phyloP scores from a whole-genome alignment of 352 stramenopile genomes.

The Phytophthora brassicae region DNA sequence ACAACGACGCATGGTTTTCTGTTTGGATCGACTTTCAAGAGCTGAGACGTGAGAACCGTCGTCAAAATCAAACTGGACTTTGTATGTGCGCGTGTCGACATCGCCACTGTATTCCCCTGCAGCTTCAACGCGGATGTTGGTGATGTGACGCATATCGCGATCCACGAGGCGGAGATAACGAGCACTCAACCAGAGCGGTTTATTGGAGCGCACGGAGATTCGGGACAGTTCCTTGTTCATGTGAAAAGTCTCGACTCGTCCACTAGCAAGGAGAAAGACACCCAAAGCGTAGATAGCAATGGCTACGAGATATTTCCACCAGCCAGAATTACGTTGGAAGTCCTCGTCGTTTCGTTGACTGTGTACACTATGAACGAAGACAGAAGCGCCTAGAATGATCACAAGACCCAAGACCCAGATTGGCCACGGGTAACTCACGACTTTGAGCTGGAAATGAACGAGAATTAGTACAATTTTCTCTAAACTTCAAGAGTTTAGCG shows the following conservation, averaged over 20 bases:
- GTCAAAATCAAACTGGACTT: slow-evolving; percentile 76
- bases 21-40: slow-evolving; percentile 63
- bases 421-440: slow-evolving; percentile 59
- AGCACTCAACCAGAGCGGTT: slow-evolving; percentile 45
- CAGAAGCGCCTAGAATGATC: slow-evolving; percentile 51
- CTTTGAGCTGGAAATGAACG: slow-evolving; percentile 39
- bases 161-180: slow-evolving; percentile 46
- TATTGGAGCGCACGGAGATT: slow-evolving; percentile 50
- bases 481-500: background rate
- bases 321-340: slow-evolving; percentile 26
- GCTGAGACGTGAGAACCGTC: slow-evolving; percentile 52
- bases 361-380: slow-evolving; percentile 63
- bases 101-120: slow-evolving; percentile 67
- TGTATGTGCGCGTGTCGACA: slow-evolving; percentile 68
- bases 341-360: slow-evolving; percentile 22
- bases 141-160: slow-evolving; percentile 53
- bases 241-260: slow-evolving; percentile 61
- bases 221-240: slow-evolving; percentile 49
- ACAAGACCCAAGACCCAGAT: slow-evolving; percentile 57
- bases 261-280: slow-evolving; percentile 47
- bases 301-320: slow-evolving; percentile 76
- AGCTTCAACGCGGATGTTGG: slow-evolving; percentile 64
- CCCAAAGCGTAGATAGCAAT: slow-evolving; percentile 50
- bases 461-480: slow-evolving; percentile 1
- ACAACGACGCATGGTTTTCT: slow-evolving; percentile 54